Conservation (phyloP, 2,329 filamentous ascomycete species). For the Annulohypoxylon truncatum region DNA sequence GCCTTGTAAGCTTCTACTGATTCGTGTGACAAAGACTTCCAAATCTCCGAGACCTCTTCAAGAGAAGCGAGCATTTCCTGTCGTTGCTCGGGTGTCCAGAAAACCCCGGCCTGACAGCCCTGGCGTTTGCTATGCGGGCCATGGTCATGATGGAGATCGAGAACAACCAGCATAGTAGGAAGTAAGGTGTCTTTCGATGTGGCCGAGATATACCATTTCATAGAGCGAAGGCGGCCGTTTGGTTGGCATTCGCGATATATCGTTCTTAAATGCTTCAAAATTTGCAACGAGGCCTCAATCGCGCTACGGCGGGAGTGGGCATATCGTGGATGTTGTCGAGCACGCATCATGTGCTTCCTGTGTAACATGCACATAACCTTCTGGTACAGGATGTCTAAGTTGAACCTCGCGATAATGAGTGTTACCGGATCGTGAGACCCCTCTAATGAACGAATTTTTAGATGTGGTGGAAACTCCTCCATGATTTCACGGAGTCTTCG, state of each 20-base stretch:
- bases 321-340: constrained; percentile 82
- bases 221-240: constrained; percentile 75
- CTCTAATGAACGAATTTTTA: constrained; percentile 80
- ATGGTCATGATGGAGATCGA: constrained; percentile 81
- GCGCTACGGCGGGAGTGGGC: constrained; percentile 85
- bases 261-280: constrained; percentile 80
- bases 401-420: constrained; percentile 86
- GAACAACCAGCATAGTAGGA: constrained; percentile 83
- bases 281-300: constrained; percentile 86
- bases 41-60: constrained; percentile 79
- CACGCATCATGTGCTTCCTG: constrained; percentile 83
- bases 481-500: constrained; percentile 69
- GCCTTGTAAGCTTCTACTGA: constrained; percentile 95
- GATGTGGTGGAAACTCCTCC: constrained; percentile 79
- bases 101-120: constrained; percentile 59
- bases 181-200: constrained; percentile 87
- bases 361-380: constrained; percentile 92
- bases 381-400: constrained; percentile 85
- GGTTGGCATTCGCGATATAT: constrained; percentile 80
- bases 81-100: constrained; percentile 70
- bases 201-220: constrained; percentile 83
- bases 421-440: constrained; percentile 84
- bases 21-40: constrained; percentile 79
- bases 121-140: constrained; percentile 56
- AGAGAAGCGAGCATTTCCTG: constrained; percentile 81